Conservation (phyloP, 2,329 filamentous ascomycete species). For the Penicillium thymicola region DNA sequence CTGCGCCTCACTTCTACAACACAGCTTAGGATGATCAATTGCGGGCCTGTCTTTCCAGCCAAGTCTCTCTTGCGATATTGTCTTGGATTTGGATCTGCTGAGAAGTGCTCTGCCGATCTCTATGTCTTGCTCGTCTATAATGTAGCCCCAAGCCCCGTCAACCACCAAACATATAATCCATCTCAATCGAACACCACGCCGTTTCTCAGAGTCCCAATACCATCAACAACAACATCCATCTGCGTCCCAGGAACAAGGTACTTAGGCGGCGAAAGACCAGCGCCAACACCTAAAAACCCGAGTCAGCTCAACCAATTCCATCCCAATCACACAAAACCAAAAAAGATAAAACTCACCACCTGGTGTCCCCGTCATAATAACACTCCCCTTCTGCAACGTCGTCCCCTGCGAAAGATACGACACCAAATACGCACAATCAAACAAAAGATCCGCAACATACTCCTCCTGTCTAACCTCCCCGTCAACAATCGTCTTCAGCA, state of each 20-base stretch:
- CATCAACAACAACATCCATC: conserved; percentile 41
- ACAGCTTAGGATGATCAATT: not conserved
- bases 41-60: not conserved
- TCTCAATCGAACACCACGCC: conserved; percentile 22
- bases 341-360: conserved; percentile 26
- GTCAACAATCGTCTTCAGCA: conserved; percentile 48
- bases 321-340: not conserved
- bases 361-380: conserved; percentile 53
- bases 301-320: not conserved
- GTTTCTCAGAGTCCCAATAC: conserved; percentile 45
- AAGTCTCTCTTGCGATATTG: not conserved
- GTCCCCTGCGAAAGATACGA: conserved; percentile 34
- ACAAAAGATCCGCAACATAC: conserved; percentile 44
- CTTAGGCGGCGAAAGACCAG: conserved; percentile 42
- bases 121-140: not conserved
- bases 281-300: conserved; percentile 33
- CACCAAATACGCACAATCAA: conserved; percentile 40
- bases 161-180: not conserved
- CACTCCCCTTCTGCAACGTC: conserved; percentile 47
- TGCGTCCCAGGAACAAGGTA: conserved; percentile 41
- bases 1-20: not conserved
- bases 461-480: conserved; percentile 48
- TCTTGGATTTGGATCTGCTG: not conserved
- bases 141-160: not conserved
- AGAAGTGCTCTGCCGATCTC: not conserved